Evolutionary conservation across 2,329 filamentous ascomycete genomes (phyloP).

Genomic region (Keithomyces neogunnii): DNA sequence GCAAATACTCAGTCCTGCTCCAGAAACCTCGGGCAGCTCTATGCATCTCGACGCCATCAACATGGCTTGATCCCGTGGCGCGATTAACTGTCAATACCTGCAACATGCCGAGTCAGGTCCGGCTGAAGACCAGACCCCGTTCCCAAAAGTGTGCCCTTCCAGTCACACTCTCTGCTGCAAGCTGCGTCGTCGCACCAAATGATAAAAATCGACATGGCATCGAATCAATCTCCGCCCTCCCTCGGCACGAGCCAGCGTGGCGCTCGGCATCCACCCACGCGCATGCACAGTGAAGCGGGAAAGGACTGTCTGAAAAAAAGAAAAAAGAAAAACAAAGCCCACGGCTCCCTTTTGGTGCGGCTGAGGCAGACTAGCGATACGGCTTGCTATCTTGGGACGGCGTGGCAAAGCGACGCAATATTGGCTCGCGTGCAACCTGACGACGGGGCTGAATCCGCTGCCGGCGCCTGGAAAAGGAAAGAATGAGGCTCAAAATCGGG

Average conservation of each 20-base stretch:
- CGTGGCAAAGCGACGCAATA: neutral
- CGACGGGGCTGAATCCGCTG: neutral
- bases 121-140: too few species aligned
- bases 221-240: neutral
- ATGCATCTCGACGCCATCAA: too few species aligned
- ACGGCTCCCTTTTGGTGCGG: conserved; percentile 1
- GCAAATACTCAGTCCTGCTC: too few species aligned
- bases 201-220: too few species aligned
- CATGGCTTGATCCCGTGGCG: too few species aligned
- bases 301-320: neutral
- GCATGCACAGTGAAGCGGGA: neutral
- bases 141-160: too few species aligned
- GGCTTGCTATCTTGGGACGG: neutral
- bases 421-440: neutral
- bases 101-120: too few species aligned
- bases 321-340: neutral
- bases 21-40: too few species aligned
- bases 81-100: too few species aligned
- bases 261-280: neutral
- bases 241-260: conserved; percentile 1
- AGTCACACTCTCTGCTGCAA: too few species aligned
- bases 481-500: neutral
- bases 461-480: neutral
- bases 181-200: too few species aligned
- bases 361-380: conserved; percentile 2